Conservation (phyloP, 495 filamentous ascomycete genomes). For the Penicillium arizonense region DNA sequence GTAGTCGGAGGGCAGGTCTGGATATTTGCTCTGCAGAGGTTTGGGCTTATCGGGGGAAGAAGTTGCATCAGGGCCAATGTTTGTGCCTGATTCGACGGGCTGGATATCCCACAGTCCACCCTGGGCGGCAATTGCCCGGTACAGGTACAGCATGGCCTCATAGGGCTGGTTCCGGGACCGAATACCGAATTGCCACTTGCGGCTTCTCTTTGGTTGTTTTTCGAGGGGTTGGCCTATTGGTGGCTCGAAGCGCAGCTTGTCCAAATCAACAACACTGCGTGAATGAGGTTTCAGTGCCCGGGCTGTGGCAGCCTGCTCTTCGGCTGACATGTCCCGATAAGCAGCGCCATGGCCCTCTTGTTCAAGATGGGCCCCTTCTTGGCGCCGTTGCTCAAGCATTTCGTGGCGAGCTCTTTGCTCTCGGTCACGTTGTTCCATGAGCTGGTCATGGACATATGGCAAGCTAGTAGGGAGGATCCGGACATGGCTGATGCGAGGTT, state of each 20-base stretch:
- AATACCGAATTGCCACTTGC: constrained; percentile 97
- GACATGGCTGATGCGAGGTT: constrained; percentile 66
- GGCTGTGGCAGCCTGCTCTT: constrained; percentile 73
- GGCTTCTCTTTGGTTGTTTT: constrained; percentile 61
- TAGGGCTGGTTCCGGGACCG: constrained; percentile 88
- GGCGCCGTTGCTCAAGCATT: constrained; percentile 25
- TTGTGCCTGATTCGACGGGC: constrained; percentile 38
- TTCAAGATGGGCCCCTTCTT: constrained; percentile 33
- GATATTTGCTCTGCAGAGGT: constrained; percentile 47
- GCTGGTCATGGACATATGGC: constrained; percentile 83
- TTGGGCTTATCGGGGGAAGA: constrained; percentile 28
- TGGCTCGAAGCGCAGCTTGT: constrained; percentile 57
- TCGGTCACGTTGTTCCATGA: constrained; percentile 70
- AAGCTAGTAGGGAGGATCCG: constrained; percentile 87
- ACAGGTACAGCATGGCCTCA: constrained; percentile 91
- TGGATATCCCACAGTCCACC: constrained; percentile 77
- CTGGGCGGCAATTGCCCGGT: constrained; percentile 82
- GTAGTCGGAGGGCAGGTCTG: constrained; percentile 56
- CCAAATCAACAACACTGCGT: constrained; percentile 56
- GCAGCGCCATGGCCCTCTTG: constrained; percentile 47
- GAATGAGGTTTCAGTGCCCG: constrained; percentile 79
- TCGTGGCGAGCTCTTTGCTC: constrained; percentile 31
- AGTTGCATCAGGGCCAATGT: constrained; percentile 23
- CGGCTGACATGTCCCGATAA: constrained; percentile 52
- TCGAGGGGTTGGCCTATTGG: constrained; percentile 66